A percentile compares a stretch with the other conserved stretches of the same genome.
phyloP scores from a whole-genome alignment of 2,329 filamentous ascomycete genomes.

The Fusarium albosuccineum region DNA sequence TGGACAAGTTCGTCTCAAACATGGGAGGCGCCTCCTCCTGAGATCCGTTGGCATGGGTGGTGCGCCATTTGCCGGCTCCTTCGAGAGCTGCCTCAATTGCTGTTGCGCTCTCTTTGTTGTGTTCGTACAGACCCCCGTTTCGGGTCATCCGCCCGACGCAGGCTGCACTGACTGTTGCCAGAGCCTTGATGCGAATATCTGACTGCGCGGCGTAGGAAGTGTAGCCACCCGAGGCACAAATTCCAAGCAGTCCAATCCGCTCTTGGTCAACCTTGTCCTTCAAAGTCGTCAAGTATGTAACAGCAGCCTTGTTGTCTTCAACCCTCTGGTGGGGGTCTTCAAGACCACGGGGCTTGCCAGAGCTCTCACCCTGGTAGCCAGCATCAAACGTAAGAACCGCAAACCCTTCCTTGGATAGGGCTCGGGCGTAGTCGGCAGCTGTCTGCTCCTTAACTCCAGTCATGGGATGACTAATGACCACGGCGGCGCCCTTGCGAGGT shows the following conservation, averaged over 20 bases:
- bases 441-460: conserved; percentile 5
- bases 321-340: conserved; percentile 4
- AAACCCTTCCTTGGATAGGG: neutral
- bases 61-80: neutral
- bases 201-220: conserved; percentile 3
- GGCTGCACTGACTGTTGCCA: neutral
- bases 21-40: neutral
- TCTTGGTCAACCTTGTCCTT: neutral
- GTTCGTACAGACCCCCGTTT: neutral
- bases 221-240: neutral
- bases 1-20: neutral
- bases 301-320: neutral
- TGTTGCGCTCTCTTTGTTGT: neutral
- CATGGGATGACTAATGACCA: conserved; percentile 5
- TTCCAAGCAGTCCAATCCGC: neutral
- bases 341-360: neutral
- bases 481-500: neutral
- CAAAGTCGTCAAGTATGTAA: neutral
- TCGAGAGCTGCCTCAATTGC: neutral
- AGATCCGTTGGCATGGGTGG: neutral
- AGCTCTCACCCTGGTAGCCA: neutral
- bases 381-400: neutral
- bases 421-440: neutral
- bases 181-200: neutral
- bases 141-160: neutral